phyloP scores from a whole-genome alignment of 495 filamentous ascomycete species.

The Aspergillus saccharolyticus region DNA sequence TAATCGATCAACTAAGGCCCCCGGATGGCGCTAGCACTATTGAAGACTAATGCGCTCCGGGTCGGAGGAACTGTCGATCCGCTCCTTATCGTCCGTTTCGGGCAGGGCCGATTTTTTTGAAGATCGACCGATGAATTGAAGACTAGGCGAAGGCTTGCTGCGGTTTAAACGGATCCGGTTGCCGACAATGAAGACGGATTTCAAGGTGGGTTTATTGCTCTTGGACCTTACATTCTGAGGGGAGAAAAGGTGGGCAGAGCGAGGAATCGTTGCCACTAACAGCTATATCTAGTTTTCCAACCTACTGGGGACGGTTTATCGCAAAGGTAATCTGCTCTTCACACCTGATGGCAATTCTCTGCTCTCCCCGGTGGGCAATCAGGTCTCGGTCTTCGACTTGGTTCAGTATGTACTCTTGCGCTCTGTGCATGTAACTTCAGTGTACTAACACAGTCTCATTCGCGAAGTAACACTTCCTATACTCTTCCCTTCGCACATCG shows the following conservation, averaged over 20 bases:
- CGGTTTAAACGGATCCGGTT: slow-evolving; percentile 15
- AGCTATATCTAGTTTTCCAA: slow-evolving; percentile 72
- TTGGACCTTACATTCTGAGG: neutral
- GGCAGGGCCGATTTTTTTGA: slow-evolving; percentile 21
- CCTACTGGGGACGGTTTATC: slow-evolving; percentile 93
- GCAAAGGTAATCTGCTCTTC: slow-evolving; percentile 93
- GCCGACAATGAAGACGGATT: slow-evolving; percentile 88
- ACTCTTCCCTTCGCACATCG: slow-evolving; percentile 93
- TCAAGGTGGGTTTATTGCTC: slow-evolving; percentile 55
- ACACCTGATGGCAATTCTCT: slow-evolving; percentile 94
- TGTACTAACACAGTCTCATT: slow-evolving; percentile 4
- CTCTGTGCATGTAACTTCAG: too few relatives aligned
- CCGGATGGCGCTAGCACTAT: slow-evolving; percentile 16
- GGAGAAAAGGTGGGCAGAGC: neutral
- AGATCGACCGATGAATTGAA: slow-evolving; percentile 2
- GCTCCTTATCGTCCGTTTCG: slow-evolving; percentile 24
- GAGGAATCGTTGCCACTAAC: slow-evolving; percentile 4
- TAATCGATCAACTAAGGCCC: neutral
- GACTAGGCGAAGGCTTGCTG: slow-evolving; percentile 5
- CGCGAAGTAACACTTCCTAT: slow-evolving; percentile 81
- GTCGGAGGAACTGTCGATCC: slow-evolving; percentile 24
- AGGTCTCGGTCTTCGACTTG: slow-evolving; percentile 91
- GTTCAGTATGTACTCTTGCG: slow-evolving; percentile 63
- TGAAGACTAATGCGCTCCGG: slow-evolving; percentile 14
- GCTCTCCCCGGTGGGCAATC: slow-evolving; percentile 94